A percentile compares a stretch with the other conserved stretches of the same genome.
Conservation (phyloP, 371 early-diverging fungal genomes). For the Vavraia culicis region DNA sequence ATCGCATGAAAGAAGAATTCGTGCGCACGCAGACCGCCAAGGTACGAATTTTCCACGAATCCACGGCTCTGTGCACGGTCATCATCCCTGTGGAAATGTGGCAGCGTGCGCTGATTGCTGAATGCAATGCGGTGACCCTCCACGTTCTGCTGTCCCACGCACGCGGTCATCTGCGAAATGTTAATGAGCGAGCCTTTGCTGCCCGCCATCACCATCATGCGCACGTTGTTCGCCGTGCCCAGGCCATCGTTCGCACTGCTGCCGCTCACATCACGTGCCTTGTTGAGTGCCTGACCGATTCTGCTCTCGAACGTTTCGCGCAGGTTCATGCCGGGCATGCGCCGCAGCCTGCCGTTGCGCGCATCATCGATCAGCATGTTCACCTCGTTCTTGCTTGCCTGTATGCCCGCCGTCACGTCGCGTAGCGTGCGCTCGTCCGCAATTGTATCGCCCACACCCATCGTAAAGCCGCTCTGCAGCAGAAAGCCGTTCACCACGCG, state of each 20-base stretch:
- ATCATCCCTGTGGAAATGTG: conserved; percentile 92
- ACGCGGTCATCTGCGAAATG: conserved; percentile 91
- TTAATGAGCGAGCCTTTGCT: conserved; percentile 94
- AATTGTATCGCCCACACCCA: conserved; percentile 95
- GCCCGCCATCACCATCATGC: conserved; percentile 90
- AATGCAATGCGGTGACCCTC: conserved; percentile 95
- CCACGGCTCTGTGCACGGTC: conserved; percentile 81
- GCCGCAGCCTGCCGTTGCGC: conserved; percentile 60
- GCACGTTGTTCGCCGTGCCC: conserved; percentile 77
- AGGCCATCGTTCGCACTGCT: conserved; percentile 64
- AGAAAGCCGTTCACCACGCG: conserved; percentile 84
- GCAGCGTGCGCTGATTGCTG: conserved; percentile 74
- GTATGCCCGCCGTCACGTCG: conserved; percentile 59
- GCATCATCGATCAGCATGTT: conserved; percentile 61
- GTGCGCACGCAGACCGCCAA: conserved; percentile 80
- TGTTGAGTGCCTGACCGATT: conserved; percentile 69
- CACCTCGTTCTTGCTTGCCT: conserved; percentile 60
- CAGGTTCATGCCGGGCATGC: conserved; percentile 83
- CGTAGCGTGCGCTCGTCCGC: conserved; percentile 67
- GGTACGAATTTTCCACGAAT: conserved; percentile 89
- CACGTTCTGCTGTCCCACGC: conserved; percentile 97
- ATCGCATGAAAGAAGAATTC: conserved; percentile 99
- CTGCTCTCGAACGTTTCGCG: conserved; percentile 78
- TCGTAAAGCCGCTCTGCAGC: conserved; percentile 60
- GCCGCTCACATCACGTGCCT: conserved; percentile 82